Evolutionary conservation across 208 protist genomes (phyloP).

Genomic region (Trypanosoma congolense): DNA sequence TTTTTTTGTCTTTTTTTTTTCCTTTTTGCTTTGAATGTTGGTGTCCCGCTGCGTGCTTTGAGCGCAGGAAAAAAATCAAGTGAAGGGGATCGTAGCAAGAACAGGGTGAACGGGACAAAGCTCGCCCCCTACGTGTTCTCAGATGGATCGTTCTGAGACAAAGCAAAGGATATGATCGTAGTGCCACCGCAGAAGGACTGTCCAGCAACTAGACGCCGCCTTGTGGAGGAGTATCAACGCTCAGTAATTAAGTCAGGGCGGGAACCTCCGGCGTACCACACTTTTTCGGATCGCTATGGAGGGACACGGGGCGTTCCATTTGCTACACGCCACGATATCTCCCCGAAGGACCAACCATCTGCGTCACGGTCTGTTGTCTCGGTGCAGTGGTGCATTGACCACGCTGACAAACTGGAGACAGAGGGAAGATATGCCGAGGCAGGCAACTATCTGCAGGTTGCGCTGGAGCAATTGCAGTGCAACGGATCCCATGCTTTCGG

Average conservation of each 20-base stretch:
- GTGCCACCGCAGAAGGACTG: neutral
- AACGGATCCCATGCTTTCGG: constrained; percentile 19
- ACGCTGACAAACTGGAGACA: constrained; percentile 29
- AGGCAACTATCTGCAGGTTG: constrained; percentile 37
- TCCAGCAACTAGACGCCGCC: constrained; percentile 21
- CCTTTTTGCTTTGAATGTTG: constrained; percentile 2
- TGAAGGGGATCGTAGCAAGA: too few relatives aligned
- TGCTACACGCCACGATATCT: constrained; percentile 31
- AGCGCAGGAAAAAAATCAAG: constrained; percentile 1
- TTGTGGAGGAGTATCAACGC: constrained; percentile 79
- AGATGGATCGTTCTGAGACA: neutral
- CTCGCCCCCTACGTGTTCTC: too few relatives aligned
- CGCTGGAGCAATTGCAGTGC: constrained; percentile 67
- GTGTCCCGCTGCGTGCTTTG: neutral
- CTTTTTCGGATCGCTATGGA: constrained; percentile 69
- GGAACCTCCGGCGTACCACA: constrained; percentile 73
- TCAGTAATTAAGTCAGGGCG: constrained; percentile 41
- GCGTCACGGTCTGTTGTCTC: neutral
- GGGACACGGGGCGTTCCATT: constrained; percentile 55
- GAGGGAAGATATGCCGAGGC: constrained; percentile 38
- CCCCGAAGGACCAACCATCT: neutral
- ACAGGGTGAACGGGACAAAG: too few relatives aligned
- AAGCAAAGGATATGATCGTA: neutral
- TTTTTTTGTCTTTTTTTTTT: too few relatives aligned
- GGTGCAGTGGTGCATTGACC: constrained; percentile 40